Evolutionary conservation across 805 yeast species (phyloP).

Genomic region (Lipomyces mesembrius): DNA sequence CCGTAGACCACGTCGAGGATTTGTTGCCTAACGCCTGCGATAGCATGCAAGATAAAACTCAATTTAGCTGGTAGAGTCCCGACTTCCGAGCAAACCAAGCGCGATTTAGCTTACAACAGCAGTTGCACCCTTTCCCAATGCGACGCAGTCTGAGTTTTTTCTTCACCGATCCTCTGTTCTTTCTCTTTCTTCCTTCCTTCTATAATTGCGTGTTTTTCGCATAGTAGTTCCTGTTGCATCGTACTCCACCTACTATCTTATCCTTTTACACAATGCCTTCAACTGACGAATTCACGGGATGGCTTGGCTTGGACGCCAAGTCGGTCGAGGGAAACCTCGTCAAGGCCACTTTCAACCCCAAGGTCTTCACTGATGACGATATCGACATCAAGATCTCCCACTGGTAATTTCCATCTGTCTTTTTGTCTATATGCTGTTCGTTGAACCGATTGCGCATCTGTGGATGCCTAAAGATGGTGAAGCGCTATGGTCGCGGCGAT

Average conservation of each 20-base stretch:
- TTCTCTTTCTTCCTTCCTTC: background rate
- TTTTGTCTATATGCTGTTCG: background rate
- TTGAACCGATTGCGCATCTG: background rate
- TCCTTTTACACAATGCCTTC: slow-evolving; percentile 21
- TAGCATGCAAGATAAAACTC: too few species aligned
- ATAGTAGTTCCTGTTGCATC: background rate
- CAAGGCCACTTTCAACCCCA: slow-evolving; percentile 32
- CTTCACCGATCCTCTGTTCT: background rate
- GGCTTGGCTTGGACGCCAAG: slow-evolving; percentile 33
- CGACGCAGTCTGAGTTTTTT: too few species aligned
- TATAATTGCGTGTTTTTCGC: background rate
- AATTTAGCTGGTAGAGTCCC: too few species aligned
- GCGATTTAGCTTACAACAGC: too few species aligned
- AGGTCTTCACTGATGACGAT: slow-evolving; percentile 36
- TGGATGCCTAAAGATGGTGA: background rate
- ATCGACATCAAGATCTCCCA: slow-evolving; percentile 36
- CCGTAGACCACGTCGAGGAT: too few species aligned
- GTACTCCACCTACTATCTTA: background rate
- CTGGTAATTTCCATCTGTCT: slow-evolving; percentile 24
- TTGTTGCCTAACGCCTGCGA: too few species aligned
- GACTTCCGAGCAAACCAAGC: too few species aligned
- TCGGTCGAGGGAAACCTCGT: slow-evolving; percentile 38
- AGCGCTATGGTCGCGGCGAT: background rate
- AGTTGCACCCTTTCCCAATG: too few species aligned
- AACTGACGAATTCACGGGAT: slow-evolving; percentile 36